A percentile compares a stretch with the other conserved stretches of the same genome.
Conservation (phyloP, 768 basidiomycete genomes). For the Thelephora aurantiotincta region DNA sequence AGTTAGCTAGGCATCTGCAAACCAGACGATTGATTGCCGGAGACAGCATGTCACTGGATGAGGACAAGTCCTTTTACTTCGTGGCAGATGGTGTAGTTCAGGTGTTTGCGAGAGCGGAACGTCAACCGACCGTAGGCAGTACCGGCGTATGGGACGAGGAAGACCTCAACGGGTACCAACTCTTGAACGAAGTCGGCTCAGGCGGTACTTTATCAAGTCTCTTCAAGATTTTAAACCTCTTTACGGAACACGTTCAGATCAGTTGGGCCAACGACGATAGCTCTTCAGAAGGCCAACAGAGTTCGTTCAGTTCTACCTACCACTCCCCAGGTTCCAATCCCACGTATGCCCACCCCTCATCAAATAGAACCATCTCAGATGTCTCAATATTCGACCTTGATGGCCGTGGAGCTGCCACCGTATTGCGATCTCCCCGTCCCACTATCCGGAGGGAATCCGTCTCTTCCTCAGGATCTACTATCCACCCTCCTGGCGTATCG, state of each 20-base stretch:
- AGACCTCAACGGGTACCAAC: slow-evolving; percentile 89
- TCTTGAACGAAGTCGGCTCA: slow-evolving; percentile 90
- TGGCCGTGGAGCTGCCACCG: slow-evolving; percentile 9
- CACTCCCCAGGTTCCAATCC: slow-evolving; percentile 4
- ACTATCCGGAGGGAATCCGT: slow-evolving; percentile 38
- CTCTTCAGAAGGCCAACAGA: slow-evolving; percentile 10
- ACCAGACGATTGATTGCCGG: slow-evolving; percentile 93
- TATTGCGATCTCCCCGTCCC: slow-evolving; percentile 8
- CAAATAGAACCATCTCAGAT: slow-evolving; percentile 42
- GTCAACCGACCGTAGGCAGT: slow-evolving; percentile 27
- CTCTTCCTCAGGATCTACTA: slow-evolving; percentile 58
- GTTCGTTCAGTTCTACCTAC: slow-evolving; percentile 4
- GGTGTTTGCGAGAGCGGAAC: slow-evolving; percentile 65
- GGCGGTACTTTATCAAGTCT: slow-evolving; percentile 92
- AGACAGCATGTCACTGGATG: slow-evolving; percentile 81
- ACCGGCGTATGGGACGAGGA: slow-evolving; percentile 66
- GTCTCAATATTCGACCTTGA: slow-evolving; percentile 44
- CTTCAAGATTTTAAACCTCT: slow-evolving; percentile 92
- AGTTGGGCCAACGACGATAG: slow-evolving; percentile 71
- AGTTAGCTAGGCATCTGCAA: slow-evolving; percentile 90
- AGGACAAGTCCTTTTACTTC: slow-evolving; percentile 94
- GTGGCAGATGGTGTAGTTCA: slow-evolving; percentile 97
- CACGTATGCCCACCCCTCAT: slow-evolving; percentile 6
- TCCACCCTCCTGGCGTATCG: slow-evolving; percentile 30
- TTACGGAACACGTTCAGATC: slow-evolving; percentile 88